Evolutionary conservation across 257 asterid genomes (phyloP), one percentile per base, ranked within the genome.

Genomic region (Solanum habrochaites): DNA sequence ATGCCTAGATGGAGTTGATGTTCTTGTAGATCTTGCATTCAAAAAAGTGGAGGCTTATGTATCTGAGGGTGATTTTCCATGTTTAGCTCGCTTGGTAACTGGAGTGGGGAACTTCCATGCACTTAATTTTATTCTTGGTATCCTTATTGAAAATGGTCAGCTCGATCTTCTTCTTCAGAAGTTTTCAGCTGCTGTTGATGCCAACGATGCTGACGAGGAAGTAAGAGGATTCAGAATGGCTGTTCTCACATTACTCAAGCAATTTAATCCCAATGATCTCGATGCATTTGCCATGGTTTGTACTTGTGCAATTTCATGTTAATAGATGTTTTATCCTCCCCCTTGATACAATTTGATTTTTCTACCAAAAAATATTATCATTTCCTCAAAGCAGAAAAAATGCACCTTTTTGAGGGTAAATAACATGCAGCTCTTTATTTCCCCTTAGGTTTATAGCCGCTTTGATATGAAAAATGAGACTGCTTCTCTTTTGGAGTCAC

Each of bases 1-100:
- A 16, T 96, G 99, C 93, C 98, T 97, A 39, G 99, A 97, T 87
- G 99, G 99, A 88, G 99, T 97, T 69, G 99, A 97, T 88, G 99
- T 97, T 91, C 99, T 97, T 82, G 99, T 97, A 86, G 98, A 98
- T 86, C 99, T 97, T 89, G 98, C 99, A 87, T 98, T 98, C 74
- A 96, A 98, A 49, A 93, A 98, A 91, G 99, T 97, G 52, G 99
- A 97, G 88, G 95, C 98, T 85, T 97, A 97, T 91, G 99, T 96
- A 42, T 92, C 94, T 88, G 99, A 97, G 91, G 98, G 97, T 62
- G 99, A 97, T 88, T 97, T 97, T 92, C 89, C 99, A 37, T 97
- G 99, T 88, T 93, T 95, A 89, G 99, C 99, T 89, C 99, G 99
- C 86, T 88, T 97, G 94, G 92, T 97, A 83, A 97, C 99, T 4